A percentile compares a stretch with the other conserved stretches of the same genome.
Evolutionary conservation across 768 basidiomycete species (phyloP).

Genomic region (Xanthoconium purpureum): DNA sequence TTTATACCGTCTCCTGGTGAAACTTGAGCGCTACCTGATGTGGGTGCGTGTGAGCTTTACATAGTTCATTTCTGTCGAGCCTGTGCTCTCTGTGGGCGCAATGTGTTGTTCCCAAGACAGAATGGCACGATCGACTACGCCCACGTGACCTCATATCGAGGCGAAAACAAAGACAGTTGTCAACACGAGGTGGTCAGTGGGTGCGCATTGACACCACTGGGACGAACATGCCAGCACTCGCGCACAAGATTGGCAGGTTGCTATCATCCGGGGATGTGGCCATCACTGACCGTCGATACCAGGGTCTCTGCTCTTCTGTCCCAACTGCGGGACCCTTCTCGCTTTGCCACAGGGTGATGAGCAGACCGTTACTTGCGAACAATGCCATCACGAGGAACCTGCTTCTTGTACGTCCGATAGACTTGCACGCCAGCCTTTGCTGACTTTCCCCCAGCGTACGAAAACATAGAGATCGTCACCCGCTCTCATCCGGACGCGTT

Average conservation of each 20-base stretch:
- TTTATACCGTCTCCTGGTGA: constrained; percentile 17
- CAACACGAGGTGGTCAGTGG: constrained; percentile 9
- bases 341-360: constrained; percentile 76
- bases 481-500: constrained; percentile 93
- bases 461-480: constrained; percentile 86
- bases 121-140: constrained; percentile 14
- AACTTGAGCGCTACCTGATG: constrained; percentile 4
- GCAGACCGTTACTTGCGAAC: constrained; percentile 76
- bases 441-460: constrained; percentile 62
- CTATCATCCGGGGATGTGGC: neutral
- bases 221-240: constrained; percentile 26
- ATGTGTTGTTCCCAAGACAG: constrained; percentile 21
- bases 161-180: constrained; percentile 11
- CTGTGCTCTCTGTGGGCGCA: constrained; percentile 10
- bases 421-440: neutral
- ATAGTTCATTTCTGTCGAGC: neutral
- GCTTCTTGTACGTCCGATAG: constrained; percentile 70
- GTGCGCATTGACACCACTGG: constrained; percentile 5
- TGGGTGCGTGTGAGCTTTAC: neutral
- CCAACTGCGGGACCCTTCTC: constrained; percentile 86
- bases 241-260: constrained; percentile 48
- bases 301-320: constrained; percentile 95
- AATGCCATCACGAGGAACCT: constrained; percentile 84
- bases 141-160: constrained; percentile 18
- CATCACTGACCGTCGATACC: constrained; percentile 4